These are phyloP conservation scores for Plicaturopsis crispa DNA, from an alignment of 768 basidiomycete species.

Conservation along the genomic window DNA sequence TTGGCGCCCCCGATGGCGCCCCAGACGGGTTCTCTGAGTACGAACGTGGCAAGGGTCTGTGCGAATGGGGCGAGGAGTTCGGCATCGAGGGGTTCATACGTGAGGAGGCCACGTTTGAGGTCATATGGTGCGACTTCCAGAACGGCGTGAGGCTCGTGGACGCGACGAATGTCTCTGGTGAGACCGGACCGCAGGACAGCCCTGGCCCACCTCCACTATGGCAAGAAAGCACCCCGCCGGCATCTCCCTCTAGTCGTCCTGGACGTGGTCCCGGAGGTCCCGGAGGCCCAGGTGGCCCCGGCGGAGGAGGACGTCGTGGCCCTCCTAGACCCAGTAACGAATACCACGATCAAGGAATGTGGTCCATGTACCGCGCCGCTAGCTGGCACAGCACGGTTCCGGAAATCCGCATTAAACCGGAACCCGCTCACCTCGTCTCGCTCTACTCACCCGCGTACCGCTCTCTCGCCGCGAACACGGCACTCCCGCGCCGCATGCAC, in stretches of 20 bases:
- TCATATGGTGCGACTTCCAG: constrained; percentile 6
- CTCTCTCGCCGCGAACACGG: neutral
- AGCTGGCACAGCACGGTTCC: neutral
- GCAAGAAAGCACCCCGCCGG: too few relatives aligned
- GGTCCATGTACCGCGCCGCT: neutral
- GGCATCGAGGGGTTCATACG: constrained; percentile 21
- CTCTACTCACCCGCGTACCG: constrained; percentile 11
- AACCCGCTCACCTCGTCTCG: constrained; percentile 18
- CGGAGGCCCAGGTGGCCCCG: too few relatives aligned
- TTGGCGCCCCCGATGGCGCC: constrained; percentile 9
- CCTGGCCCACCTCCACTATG: too few relatives aligned
- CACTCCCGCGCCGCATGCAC: constrained; percentile 8
- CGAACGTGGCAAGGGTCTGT: constrained; percentile 13
- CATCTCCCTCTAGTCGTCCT: too few relatives aligned
- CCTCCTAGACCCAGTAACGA: too few relatives aligned
- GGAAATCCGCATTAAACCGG: constrained; percentile 18
- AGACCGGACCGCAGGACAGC: too few relatives aligned
- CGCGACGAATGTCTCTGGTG: too few relatives aligned
- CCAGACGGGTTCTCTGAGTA: constrained; percentile 1
- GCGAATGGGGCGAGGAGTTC: constrained; percentile 17
- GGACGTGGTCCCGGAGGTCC: too few relatives aligned
- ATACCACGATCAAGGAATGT: neutral
- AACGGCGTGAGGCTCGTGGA: neutral
- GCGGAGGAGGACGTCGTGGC: too few relatives aligned
- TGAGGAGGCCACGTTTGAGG: constrained; percentile 7